Evolutionary conservation across 345 rosid genomes (phyloP), one percentile per base, ranked within the genome.

Genomic region (Populus ilicifolia): DNA sequence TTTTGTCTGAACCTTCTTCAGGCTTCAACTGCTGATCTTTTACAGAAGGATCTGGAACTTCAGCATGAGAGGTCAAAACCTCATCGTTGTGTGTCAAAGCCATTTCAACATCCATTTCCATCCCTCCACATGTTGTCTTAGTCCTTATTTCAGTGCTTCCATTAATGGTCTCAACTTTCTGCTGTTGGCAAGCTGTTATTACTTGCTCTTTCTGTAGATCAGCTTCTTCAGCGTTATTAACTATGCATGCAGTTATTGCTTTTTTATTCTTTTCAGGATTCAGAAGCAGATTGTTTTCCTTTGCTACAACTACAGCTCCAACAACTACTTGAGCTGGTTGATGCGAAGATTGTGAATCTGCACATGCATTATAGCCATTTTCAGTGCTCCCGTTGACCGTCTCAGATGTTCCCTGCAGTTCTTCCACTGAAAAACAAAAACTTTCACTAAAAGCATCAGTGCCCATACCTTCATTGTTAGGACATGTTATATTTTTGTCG

Each of bases 381-480:
- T 88, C 88, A 86, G 83, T 82, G 82, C 82, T 73, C 70, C 68
- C 83, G 56, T 77, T 83, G 2, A 70, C 81, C 68, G 59, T 69
- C 75, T 82, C 83, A 69, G 75, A 71, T 30, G 82, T 74, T 64
- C 62, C 84, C 80, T 79, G 81, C 73, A 67, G 77, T 78, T 87
- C 88, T 81, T 86, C 89, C 74, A 77, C 74, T 76, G 83, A 75
- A 86, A 79, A 71, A 79, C 78, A 80, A 78, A 83, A 86, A 81
- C 75, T 81, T 67, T 80, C 83, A 88, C 82, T 74, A 79, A 78
- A 83, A 81, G 78, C 78, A 80, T 86, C 89, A 79, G 85, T 79
- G 74, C 88, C 88, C 92, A 85, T 89, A 82, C 88, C 91, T 82
- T 87, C 87, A 63, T 74, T 48, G 41, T 79, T 75, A 61, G 85